Percentiles rank a stretch among this genome's conserved stretches.
phyloP scores from a whole-genome alignment of 2,329 filamentous ascomycete species.

The Macroventuria anomochaeta region DNA sequence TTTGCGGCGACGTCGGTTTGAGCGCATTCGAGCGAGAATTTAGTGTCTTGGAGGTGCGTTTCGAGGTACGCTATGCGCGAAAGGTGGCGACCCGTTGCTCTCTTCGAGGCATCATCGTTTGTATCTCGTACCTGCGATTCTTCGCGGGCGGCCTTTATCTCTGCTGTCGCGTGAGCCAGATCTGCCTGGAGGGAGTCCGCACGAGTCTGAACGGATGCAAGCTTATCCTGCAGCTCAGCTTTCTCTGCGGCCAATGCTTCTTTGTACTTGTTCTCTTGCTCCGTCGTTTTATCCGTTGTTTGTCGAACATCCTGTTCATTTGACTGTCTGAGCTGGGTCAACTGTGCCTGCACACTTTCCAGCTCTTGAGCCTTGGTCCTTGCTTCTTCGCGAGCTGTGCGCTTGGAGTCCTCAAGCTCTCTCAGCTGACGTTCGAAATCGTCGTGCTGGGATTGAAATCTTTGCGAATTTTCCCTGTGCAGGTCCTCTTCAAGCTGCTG shows the following conservation, averaged over 20 bases:
- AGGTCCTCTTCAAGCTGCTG: slow-evolving; percentile 39
- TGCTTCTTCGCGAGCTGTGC: slow-evolving; percentile 20
- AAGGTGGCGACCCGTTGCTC: neutral
- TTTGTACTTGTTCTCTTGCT: slow-evolving; percentile 1
- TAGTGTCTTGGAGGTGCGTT: slow-evolving; percentile 28
- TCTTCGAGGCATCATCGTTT: neutral
- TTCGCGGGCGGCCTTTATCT: slow-evolving; percentile 34
- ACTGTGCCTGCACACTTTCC: slow-evolving; percentile 22
- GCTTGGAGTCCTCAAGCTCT: slow-evolving; percentile 26
- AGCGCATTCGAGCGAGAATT: slow-evolving; percentile 36
- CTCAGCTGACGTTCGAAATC: slow-evolving; percentile 32
- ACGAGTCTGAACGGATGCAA: slow-evolving; percentile 34
- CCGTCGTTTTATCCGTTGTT: slow-evolving; percentile 4
- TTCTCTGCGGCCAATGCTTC: slow-evolving; percentile 13
- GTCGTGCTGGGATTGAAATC: slow-evolving; percentile 35
- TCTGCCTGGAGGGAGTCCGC: slow-evolving; percentile 35
- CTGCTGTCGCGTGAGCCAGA: slow-evolving; percentile 36
- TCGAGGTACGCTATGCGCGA: slow-evolving; percentile 29
- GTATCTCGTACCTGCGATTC: slow-evolving; percentile 22
- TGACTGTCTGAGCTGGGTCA: slow-evolving; percentile 19
- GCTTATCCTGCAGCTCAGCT: slow-evolving; percentile 24
- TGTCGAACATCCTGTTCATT: slow-evolving; percentile 16
- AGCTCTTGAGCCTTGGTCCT: slow-evolving; percentile 21
- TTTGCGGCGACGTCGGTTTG: slow-evolving; percentile 34
- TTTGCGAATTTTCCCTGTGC: slow-evolving; percentile 15